Conservation (phyloP, 305 asterid species). For the Solanum hybrid region DNA sequence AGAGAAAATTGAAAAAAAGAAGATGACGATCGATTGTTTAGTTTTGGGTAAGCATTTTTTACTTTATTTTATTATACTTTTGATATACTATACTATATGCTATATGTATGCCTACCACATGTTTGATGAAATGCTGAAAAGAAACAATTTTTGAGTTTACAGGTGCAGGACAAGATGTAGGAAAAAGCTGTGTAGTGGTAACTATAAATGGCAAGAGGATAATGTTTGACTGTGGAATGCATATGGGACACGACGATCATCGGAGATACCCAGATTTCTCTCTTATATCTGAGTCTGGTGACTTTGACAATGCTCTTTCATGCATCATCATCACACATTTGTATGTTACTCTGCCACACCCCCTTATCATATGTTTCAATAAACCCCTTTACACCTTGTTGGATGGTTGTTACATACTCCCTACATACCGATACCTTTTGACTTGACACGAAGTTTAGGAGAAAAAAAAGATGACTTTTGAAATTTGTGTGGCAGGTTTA, state of each 20-base stretch:
- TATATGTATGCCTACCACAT: background rate
- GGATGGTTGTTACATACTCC: background rate
- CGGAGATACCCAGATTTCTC: conserved; percentile 74
- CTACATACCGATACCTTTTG: background rate
- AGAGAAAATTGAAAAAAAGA: background rate
- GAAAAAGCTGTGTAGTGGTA: conserved; percentile 91
- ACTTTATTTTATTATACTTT: background rate
- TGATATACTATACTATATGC: background rate
- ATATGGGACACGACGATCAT: conserved; percentile 68
- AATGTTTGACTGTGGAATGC: conserved; percentile 97
- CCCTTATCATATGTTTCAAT: background rate
- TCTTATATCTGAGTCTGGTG: conserved; percentile 40
- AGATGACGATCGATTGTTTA: conserved; percentile 62
- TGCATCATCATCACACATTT: conserved; percentile 84
- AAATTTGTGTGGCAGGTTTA: background rate
- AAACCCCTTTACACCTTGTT: background rate
- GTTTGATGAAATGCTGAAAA: conserved; percentile 16
- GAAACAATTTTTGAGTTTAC: conserved; percentile 4
- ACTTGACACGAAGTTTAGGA: too few species aligned
- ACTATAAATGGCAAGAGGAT: conserved; percentile 70
- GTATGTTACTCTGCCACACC: conserved; percentile 7
- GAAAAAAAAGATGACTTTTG: too few species aligned
- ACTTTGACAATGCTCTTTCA: conserved; percentile 49
- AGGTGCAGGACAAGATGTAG: conserved; percentile 98
- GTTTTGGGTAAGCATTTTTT: conserved; percentile 38